Percentiles rank a stretch among this genome's conserved stretches.
Conservation (phyloP, 805 yeast species). For the Schizosaccharomyces osmophilus region DNA sequence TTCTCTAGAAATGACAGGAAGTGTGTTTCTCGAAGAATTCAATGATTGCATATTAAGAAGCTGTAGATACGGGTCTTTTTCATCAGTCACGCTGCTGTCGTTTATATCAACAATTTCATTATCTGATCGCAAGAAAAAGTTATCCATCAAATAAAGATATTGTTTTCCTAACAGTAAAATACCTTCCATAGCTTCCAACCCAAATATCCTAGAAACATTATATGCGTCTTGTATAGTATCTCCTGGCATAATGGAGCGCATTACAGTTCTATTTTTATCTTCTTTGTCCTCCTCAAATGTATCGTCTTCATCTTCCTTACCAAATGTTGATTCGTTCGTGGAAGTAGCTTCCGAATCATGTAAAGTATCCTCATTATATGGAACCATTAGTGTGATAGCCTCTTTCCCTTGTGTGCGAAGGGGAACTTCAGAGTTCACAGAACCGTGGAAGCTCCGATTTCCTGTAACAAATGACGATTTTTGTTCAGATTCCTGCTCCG, state of each 20-base stretch:
- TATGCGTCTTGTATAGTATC: slow-evolving; percentile 49
- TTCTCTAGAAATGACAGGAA: slow-evolving; percentile 12
- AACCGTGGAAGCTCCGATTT: background rate
- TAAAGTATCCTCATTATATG: background rate
- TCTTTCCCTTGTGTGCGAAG: slow-evolving; percentile 1
- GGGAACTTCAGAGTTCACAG: background rate
- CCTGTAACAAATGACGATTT: background rate
- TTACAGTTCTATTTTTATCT: background rate
- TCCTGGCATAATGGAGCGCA: slow-evolving; percentile 34
- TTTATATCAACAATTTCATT: slow-evolving; percentile 35
- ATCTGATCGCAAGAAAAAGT: slow-evolving; percentile 27
- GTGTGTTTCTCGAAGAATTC: slow-evolving; percentile 16
- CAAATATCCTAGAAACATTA: slow-evolving; percentile 54
- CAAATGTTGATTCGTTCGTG: background rate
- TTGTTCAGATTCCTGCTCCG: too few relatives aligned
- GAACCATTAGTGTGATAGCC: background rate
- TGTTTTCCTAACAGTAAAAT: slow-evolving; percentile 42
- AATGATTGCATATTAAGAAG: slow-evolving; percentile 17
- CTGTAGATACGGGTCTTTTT: slow-evolving; percentile 45
- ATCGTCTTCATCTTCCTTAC: slow-evolving; percentile 5
- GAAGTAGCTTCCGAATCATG: background rate
- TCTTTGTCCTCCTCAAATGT: slow-evolving; percentile 6
- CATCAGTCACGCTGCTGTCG: slow-evolving; percentile 31
- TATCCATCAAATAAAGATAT: slow-evolving; percentile 43
- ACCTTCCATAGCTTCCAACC: slow-evolving; percentile 55